These are phyloP conservation scores for Amaranthus cruentus DNA, from an alignment of 148 eudicot species.

Conservation along the genomic window DNA sequence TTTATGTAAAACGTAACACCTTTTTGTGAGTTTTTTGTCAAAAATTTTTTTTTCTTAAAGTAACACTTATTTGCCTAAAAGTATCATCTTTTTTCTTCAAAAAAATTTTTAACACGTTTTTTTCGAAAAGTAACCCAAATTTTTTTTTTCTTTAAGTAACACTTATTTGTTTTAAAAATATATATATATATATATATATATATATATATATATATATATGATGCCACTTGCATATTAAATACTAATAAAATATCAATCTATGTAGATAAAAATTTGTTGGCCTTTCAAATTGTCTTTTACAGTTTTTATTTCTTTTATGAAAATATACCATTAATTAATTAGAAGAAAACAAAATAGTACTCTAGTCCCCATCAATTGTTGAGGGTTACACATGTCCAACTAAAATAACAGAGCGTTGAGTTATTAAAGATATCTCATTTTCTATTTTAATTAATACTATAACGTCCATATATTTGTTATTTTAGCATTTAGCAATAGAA, in stretches of 20 bases:
- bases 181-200: too few species aligned
- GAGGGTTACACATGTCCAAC: conserved; percentile 9
- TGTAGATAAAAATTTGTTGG: background rate
- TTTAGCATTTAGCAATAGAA: background rate
- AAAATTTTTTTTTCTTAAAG: too few species aligned
- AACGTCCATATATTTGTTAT: background rate
- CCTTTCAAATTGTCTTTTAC: background rate
- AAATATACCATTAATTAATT: background rate
- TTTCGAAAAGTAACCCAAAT: too few species aligned
- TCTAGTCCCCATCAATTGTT: conserved; percentile 9
- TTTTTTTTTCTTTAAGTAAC: too few species aligned
- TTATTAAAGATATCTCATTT: background rate
- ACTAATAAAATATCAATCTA: background rate
- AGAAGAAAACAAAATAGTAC: background rate
- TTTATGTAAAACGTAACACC: too few species aligned
- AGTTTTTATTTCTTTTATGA: background rate
- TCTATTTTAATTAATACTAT: background rate
- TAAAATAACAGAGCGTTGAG: conserved; percentile 1
- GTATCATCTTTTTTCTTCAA: too few species aligned
- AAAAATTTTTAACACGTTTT: too few species aligned
- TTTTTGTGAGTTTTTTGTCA: too few species aligned
- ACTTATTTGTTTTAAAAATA: too few species aligned
- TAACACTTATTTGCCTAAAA: too few species aligned
- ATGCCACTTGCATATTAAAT: too few species aligned
- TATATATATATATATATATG: too few species aligned